These are phyloP conservation scores for Puccinia novopanici DNA, from an alignment of 1,284 basidiomycete genomes.

Conservation along the genomic window DNA sequence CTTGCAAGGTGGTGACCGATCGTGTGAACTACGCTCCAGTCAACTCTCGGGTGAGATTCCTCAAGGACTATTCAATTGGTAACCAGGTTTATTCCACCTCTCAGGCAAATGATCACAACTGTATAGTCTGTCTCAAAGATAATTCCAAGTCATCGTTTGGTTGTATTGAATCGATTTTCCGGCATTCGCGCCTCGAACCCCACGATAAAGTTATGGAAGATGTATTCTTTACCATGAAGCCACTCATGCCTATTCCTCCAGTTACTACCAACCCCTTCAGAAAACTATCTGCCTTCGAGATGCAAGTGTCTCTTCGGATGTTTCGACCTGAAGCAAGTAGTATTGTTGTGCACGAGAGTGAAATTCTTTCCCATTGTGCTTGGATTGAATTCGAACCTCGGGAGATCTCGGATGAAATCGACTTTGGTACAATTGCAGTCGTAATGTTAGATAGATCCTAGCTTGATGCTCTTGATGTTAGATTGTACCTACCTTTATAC, in stretches of 20 bases:
- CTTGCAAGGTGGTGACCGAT: not conserved
- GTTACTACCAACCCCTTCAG: conserved; percentile 2
- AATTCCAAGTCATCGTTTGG: not conserved
- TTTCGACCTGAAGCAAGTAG: too few species aligned
- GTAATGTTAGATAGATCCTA: conserved; percentile 12
- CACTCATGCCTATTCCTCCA: not conserved
- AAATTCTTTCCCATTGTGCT: conserved; percentile 23
- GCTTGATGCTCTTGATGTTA: too few species aligned
- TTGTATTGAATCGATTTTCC: conserved; percentile 3
- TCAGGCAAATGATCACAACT: not conserved
- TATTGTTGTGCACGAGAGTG: conserved; percentile 3
- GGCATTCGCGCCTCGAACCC: not conserved
- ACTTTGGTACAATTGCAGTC: not conserved
- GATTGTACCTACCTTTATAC: too few species aligned
- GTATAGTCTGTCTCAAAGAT: not conserved
- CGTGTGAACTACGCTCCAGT: not conserved
- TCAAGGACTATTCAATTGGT: not conserved
- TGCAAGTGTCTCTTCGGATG: conserved; percentile 12
- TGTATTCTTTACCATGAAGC: conserved; percentile 2
- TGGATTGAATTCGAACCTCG: conserved; percentile 8
- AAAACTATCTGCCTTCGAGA: not conserved
- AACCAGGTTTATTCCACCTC: conserved; percentile 7
- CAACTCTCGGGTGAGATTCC: not conserved
- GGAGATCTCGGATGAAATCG: not conserved
- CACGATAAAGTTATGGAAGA: not conserved